These are phyloP conservation scores for Eucalyptus sp. DNA, from an alignment of 345 rosid genomes.

Conservation along the genomic window DNA sequence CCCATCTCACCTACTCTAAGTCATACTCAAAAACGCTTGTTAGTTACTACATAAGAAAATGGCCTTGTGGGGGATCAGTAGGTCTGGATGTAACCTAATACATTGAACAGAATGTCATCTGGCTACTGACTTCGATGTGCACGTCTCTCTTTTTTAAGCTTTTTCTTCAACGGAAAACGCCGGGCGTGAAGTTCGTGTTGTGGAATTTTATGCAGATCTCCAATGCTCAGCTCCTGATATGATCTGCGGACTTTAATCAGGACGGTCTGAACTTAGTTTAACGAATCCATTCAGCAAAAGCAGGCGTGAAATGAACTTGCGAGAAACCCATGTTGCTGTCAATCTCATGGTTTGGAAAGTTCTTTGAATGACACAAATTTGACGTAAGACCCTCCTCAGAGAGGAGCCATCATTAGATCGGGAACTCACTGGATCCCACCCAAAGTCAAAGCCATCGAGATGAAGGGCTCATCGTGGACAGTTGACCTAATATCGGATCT, in stretches of 20 bases:
- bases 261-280: background rate
- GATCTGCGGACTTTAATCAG: background rate
- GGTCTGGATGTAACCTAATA: background rate
- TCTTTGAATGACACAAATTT: background rate
- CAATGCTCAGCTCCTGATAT: background rate
- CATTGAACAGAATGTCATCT: background rate
- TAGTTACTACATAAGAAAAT: background rate
- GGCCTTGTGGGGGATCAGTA: background rate
- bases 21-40: background rate
- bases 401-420: background rate
- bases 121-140: background rate
- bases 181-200: background rate
- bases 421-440: background rate
- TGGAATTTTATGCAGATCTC: background rate
- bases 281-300: background rate
- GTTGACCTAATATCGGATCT: constrained; percentile 4
- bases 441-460: background rate
- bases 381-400: background rate
- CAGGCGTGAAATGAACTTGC: background rate
- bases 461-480: background rate
- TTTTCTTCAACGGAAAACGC: background rate
- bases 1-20: background rate
- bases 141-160: background rate
- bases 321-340: background rate
- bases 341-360: background rate